Conservation (phyloP, 192 early-diverging fungal genomes). For the Umbelopsis sp. region DNA sequence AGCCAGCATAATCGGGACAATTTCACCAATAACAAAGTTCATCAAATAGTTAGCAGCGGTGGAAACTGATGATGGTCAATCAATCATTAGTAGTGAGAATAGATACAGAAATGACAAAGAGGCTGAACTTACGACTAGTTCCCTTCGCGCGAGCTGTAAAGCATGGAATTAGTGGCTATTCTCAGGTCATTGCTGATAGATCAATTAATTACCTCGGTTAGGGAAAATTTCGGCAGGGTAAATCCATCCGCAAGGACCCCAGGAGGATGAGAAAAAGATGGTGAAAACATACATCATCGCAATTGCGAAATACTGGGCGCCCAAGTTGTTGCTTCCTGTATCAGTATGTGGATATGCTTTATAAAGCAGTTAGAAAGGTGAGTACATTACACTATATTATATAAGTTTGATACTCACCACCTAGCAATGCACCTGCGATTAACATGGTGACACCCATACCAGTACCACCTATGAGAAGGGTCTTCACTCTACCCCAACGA, state of each 20-base stretch:
- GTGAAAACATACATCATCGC: conserved; percentile 21
- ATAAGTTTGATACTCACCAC: conserved; percentile 40
- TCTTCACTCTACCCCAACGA: conserved; percentile 72
- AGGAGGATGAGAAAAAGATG: conserved; percentile 54
- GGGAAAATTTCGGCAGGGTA: conserved; percentile 91
- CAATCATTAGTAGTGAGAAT: background rate
- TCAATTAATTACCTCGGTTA: conserved; percentile 44
- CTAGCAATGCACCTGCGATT: conserved; percentile 55
- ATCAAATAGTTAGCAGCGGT: conserved; percentile 81
- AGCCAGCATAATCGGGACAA: conserved; percentile 71
- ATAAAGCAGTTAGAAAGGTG: conserved; percentile 30
- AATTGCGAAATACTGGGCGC: conserved; percentile 22
- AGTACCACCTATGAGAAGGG: conserved; percentile 73
- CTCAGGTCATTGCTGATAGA: conserved; percentile 26
- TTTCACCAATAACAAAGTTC: conserved; percentile 77
- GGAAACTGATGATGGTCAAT: conserved; percentile 34
- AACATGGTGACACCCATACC: conserved; percentile 68
- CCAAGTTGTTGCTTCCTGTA: background rate
- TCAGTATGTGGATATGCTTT: conserved; percentile 15
- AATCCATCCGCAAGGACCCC: conserved; percentile 90
- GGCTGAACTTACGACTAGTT: conserved; percentile 35
- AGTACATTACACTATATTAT: no score
- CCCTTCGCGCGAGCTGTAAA: conserved; percentile 42
- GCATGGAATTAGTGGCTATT: conserved; percentile 56
- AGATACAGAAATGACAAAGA: conserved; percentile 29